Conservation (phyloP, 495 filamentous ascomycete genomes). For the Lepraria neglecta region DNA sequence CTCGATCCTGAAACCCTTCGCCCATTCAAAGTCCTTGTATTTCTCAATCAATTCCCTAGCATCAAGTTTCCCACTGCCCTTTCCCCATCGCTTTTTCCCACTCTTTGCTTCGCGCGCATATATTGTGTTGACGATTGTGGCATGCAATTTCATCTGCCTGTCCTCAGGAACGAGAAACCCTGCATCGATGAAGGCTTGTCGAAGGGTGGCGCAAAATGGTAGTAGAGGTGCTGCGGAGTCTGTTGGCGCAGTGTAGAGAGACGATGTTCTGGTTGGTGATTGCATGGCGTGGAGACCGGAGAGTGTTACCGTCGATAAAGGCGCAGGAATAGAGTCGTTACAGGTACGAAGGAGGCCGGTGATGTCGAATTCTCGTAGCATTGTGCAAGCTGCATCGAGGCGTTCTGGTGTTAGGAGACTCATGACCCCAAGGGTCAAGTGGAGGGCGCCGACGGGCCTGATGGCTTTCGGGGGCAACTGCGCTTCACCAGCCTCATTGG, state of each 20-base stretch:
- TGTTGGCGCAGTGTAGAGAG: slow-evolving; percentile 13
- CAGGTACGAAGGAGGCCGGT: slow-evolving; percentile 39
- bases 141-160: slow-evolving; percentile 71
- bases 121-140: slow-evolving; percentile 81
- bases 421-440: slow-evolving; percentile 86
- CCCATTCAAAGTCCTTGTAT: slow-evolving; percentile 54
- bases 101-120: slow-evolving; percentile 46
- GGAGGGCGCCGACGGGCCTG: slow-evolving; percentile 71
- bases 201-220: slow-evolving; percentile 35
- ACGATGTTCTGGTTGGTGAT: slow-evolving; percentile 25
- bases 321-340: not conserved
- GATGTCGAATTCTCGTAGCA: slow-evolving; percentile 52
- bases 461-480: slow-evolving; percentile 53
- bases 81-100: slow-evolving; percentile 32
- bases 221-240: slow-evolving; percentile 6
- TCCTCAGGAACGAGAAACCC: slow-evolving; percentile 47
- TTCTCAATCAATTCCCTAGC: slow-evolving; percentile 44
- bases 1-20: slow-evolving; percentile 53
- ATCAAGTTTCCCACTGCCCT: slow-evolving; percentile 42
- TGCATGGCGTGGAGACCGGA: slow-evolving; percentile 35
- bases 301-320: slow-evolving; percentile 7
- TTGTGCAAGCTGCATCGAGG: slow-evolving; percentile 51
- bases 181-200: slow-evolving; percentile 53
- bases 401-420: slow-evolving; percentile 53
- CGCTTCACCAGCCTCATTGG: slow-evolving; percentile 24